Evolutionary conservation across 441 rosid genomes (phyloP).

Genomic region (Populus tomentosa): DNA sequence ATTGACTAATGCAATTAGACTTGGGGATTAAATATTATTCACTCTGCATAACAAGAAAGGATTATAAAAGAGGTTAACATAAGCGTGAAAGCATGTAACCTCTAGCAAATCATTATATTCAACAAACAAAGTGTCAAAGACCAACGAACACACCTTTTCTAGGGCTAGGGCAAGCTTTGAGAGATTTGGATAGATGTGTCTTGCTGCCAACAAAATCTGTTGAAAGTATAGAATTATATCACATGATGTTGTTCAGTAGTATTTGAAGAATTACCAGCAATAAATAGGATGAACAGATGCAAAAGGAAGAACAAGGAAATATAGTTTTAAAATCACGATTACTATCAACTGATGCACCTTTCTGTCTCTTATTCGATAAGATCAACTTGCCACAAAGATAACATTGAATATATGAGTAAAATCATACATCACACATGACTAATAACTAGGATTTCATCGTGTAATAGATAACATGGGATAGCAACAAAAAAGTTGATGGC

Average conservation of each 20-base stretch:
- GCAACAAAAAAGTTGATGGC: neutral
- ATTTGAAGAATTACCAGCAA: neutral
- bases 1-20: neutral
- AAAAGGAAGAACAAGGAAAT: slow-evolving; percentile 1
- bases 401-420: neutral
- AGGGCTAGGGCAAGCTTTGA: slow-evolving; percentile 90
- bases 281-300: neutral
- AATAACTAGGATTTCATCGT: neutral
- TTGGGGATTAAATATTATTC: neutral
- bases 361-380: neutral
- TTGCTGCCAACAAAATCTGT: slow-evolving; percentile 78
- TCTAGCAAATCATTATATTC: neutral
- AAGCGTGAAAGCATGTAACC: neutral
- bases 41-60: neutral
- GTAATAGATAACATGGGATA: neutral
- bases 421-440: neutral
- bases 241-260: neutral
- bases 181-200: slow-evolving; percentile 73
- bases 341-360: neutral
- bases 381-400: neutral
- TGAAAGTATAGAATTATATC: slow-evolving; percentile 9
- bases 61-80: neutral
- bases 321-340: neutral
- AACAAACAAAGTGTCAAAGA: too few relatives aligned
- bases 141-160: slow-evolving; percentile 56